These are phyloP conservation scores for Sideroxylon spinosum DNA, from an alignment of 179 eudicot genomes.

Conservation along the genomic window DNA sequence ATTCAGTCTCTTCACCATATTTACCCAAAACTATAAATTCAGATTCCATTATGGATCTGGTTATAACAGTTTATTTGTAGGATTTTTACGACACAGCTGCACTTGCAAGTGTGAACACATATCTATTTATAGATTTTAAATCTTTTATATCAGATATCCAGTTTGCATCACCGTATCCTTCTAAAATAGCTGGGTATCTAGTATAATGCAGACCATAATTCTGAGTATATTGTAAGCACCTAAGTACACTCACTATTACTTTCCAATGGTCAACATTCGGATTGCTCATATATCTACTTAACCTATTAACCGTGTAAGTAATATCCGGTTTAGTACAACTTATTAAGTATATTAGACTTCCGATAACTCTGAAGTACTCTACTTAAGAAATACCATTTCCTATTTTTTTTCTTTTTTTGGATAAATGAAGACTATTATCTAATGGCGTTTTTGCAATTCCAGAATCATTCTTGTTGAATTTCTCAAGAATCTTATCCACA, in stretches of 20 bases:
- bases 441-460: neutral
- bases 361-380: neutral
- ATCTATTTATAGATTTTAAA: conserved; percentile 23
- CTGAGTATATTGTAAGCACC: conserved; percentile 12
- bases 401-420: neutral
- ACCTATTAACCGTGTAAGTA: neutral
- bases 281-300: conserved; percentile 14
- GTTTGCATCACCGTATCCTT: conserved; percentile 26
- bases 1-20: neutral
- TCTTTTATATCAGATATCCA: conserved; percentile 26
- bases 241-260: conserved; percentile 10
- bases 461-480: neutral
- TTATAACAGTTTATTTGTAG: neutral
- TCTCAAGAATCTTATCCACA: no score
- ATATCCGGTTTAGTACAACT: conserved; percentile 13
- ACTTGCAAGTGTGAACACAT: conserved; percentile 9
- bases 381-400: neutral
- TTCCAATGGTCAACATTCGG: conserved; percentile 13
- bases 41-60: neutral
- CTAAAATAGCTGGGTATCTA: conserved; percentile 16
- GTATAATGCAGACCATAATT: conserved; percentile 15
- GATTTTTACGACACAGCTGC: neutral
- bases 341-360: neutral
- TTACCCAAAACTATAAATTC: neutral
- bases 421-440: no score